Base-by-base conservation (phyloP, 2,329 filamentous ascomycete genomes). In the Phyllosticta capitalensis region DNA sequence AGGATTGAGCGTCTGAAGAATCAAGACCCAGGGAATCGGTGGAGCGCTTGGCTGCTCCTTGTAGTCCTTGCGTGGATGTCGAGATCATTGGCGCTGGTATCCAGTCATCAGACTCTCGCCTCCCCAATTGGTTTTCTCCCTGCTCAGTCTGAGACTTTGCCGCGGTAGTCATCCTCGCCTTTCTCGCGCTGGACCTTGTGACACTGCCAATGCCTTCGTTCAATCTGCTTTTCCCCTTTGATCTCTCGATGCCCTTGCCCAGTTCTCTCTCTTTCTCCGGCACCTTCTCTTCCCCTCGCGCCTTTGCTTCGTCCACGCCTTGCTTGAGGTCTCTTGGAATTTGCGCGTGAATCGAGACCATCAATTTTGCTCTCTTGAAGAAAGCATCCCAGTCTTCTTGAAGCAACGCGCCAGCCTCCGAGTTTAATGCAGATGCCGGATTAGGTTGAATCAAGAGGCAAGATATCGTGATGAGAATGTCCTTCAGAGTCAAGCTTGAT, bases 381-480 rank as follows among this genome's bases (percentile, higher is more conserved):
- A 83, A 86, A 0, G 75, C 76, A 5, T 78, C 76, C 68, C 81
- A 86, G 64, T 84, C 79, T 60, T 84, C 82, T 62, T 82, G 81
- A 6, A 83, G 74, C 61, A 86, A 67, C 30, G 78, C 77, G 1
- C 83, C 83, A 12, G 83, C 83, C 22, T 81, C 78, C 9, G 81
- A 79, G 64, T 86, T 86, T 63, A 86, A 71, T 7, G 83, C 83
- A 59, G 82, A 85, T 63, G 84, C 83, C 0, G 83, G 82, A 65
- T 86, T 86, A 1, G 83, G 83, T 58, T 84, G 79, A 58, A 86
- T 84, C 26, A 86, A 71, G 22, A 86, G 72, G 70, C 83, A 86
- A 2, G 77, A 81, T 60, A 86, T 85, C 0, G 83, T 75, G 21
- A 79, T 70, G 19, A 86, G 70, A 2, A 86, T 81, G 71, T 86